Evolutionary conservation across 164 flowering plant genomes (phyloP).

Genomic region (Kalanchoe fedtschenkoi): DNA sequence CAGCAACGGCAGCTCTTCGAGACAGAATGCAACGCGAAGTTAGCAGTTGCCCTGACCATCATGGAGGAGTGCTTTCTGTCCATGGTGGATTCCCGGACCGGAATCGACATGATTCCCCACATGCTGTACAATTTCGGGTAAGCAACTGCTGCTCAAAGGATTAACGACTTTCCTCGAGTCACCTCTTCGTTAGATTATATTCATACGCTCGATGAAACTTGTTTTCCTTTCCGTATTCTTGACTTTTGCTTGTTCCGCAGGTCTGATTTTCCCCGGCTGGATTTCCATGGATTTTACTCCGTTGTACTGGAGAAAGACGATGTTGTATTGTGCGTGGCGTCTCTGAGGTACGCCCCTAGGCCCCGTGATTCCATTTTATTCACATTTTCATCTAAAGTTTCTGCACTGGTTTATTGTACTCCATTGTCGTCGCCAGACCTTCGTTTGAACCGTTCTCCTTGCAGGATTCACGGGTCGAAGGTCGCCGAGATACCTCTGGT

Average conservation of each 20-base stretch:
- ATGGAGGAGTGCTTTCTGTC: constrained; percentile 97
- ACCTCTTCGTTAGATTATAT: no score
- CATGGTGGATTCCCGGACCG: constrained; percentile 90
- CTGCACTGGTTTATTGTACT: no score
- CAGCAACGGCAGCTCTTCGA: constrained; percentile 45
- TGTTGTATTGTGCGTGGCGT: constrained; percentile 65
- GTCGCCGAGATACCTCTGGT: constrained; percentile 96
- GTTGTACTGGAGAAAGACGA: constrained; percentile 80
- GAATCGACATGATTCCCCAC: constrained; percentile 92
- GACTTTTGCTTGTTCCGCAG: constrained; percentile 33
- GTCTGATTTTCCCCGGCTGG: constrained; percentile 69
- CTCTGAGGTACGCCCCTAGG: constrained; percentile 59
- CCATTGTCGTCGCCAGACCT: no score
- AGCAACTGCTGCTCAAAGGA: constrained; percentile 19
- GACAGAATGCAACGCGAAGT: constrained; percentile 89
- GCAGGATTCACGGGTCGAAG: constrained; percentile 76
- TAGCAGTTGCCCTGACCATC: constrained; percentile 84
- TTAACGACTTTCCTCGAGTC: neutral
- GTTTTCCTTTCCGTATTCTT: no score
- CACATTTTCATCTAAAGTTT: no score
- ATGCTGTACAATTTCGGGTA: constrained; percentile 85
- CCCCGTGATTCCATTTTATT: neutral
- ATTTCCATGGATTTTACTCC: constrained; percentile 75
- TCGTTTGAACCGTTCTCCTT: neutral
- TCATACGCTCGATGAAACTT: no score